A percentile compares a stretch with the other conserved stretches of the same genome.
These are phyloP conservation scores for Epithemia pelagica DNA, from an alignment of 108 stramenopile species.

Conservation along the genomic window DNA sequence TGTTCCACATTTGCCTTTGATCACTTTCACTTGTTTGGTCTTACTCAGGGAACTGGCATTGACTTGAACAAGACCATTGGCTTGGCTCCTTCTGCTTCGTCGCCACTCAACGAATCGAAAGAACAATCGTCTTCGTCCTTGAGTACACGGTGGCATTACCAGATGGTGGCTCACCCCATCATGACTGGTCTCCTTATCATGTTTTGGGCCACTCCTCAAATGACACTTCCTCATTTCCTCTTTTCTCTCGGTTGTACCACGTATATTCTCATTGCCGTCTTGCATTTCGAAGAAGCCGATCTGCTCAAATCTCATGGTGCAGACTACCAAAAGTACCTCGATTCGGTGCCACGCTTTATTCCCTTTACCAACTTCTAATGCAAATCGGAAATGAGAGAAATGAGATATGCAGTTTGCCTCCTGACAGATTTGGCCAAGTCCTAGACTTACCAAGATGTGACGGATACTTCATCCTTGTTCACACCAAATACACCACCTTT, in stretches of 20 bases:
- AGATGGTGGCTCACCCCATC: neutral
- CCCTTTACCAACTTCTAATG: neutral
- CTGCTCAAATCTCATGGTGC: neutral
- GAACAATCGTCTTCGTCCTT: neutral
- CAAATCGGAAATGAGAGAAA: too few relatives aligned
- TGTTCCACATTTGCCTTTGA: neutral
- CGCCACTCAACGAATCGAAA: neutral
- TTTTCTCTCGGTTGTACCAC: neutral
- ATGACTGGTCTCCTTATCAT: neutral
- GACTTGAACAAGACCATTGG: neutral
- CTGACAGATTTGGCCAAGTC: too few relatives aligned
- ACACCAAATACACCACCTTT: too few relatives aligned
- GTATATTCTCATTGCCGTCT: neutral
- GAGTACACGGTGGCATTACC: constrained; percentile 1
- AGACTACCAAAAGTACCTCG: neutral
- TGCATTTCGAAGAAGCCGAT: neutral
- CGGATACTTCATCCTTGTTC: too few relatives aligned
- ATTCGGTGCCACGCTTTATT: neutral
- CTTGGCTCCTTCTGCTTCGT: neutral
- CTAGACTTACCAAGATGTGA: too few relatives aligned
- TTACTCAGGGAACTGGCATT: neutral
- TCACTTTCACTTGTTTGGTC: constrained; percentile 6
- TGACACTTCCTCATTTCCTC: neutral
- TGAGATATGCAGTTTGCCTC: too few relatives aligned
- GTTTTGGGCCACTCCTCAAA: neutral